Percentiles rank a stretch among this genome's conserved stretches.
These are phyloP conservation scores for Haematococcus lacustris DNA, from an alignment of 139 green algal species.

Conservation along the genomic window DNA sequence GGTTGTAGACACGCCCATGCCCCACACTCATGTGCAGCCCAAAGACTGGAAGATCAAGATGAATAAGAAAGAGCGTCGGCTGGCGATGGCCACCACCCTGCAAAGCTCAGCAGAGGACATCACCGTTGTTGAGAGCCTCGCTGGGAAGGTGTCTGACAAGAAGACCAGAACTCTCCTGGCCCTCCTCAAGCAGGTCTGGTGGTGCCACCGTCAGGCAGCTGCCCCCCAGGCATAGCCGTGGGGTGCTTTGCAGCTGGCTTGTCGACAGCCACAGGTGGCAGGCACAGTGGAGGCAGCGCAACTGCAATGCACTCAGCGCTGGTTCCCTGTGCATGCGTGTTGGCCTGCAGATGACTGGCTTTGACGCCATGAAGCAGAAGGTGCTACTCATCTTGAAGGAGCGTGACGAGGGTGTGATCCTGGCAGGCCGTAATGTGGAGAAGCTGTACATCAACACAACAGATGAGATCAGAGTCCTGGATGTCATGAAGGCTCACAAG, in stretches of 20 bases:
- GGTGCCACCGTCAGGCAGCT: too few relatives aligned
- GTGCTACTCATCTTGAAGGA: constrained; percentile 66
- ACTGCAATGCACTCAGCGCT: too few relatives aligned
- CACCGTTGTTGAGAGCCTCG: constrained; percentile 76
- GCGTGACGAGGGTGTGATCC: constrained; percentile 46
- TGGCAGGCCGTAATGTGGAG: constrained; percentile 52
- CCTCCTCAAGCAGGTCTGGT: constrained; percentile 56
- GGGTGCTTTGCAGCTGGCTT: too few relatives aligned
- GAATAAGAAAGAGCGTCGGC: constrained; percentile 97
- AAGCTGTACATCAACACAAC: constrained; percentile 57
- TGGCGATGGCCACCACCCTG: constrained; percentile 90
- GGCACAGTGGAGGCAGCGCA: too few relatives aligned
- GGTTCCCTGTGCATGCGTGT: too few relatives aligned
- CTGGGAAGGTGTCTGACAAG: constrained; percentile 36
- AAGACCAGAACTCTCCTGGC: constrained; percentile 83
- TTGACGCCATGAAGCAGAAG: constrained; percentile 45
- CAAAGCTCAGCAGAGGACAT: constrained; percentile 78
- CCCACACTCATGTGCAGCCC: constrained; percentile 73
- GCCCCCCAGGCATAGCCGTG: too few relatives aligned
- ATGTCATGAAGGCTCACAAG: constrained; percentile 86
- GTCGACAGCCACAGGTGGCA: too few relatives aligned
- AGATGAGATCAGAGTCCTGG: constrained; percentile 54
- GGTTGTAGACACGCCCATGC: background rate
- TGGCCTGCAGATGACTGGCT: too few relatives aligned
- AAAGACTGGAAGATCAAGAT: constrained; percentile 96